Conservation (phyloP, 306 rosid species). For the Carpinus viminea region DNA sequence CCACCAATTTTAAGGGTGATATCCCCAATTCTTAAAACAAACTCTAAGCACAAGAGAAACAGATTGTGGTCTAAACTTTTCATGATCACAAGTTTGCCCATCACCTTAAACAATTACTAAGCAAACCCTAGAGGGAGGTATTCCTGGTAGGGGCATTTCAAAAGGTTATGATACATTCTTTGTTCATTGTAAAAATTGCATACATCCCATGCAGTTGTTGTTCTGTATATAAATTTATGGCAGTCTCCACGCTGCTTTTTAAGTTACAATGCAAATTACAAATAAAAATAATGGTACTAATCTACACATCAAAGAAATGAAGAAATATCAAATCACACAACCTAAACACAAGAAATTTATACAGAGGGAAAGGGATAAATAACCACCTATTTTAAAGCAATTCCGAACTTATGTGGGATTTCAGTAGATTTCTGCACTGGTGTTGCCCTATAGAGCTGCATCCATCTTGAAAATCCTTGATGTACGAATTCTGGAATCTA, state of each 20-base stretch:
- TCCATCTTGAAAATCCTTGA: constrained; percentile 19
- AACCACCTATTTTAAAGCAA: constrained; percentile 34
- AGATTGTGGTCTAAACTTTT: not conserved
- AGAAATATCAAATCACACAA: constrained; percentile 36
- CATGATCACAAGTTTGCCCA: not conserved
- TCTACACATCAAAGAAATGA: constrained; percentile 54
- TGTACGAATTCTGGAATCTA: constrained; percentile 31
- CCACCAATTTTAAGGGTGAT: no score
- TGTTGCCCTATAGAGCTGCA: constrained; percentile 9
- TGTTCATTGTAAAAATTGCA: constrained; percentile 23
- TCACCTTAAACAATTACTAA: not conserved
- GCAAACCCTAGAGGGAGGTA: not conserved
- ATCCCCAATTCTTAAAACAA: not conserved
- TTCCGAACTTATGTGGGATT: constrained; percentile 31
- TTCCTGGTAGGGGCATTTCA: constrained; percentile 32
- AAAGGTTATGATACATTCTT: constrained; percentile 20
- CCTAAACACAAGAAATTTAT: constrained; percentile 43
- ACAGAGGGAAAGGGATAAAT: constrained; percentile 26
- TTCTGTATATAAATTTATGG: constrained; percentile 18
- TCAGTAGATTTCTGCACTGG: constrained; percentile 30
- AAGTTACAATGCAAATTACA: constrained; percentile 42
- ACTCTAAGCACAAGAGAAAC: not conserved
- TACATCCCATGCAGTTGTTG: constrained; percentile 19
- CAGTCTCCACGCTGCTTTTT: constrained; percentile 36
- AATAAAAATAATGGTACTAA: constrained; percentile 40